Evolutionary conservation across 73 alveolate species (phyloP).

Genomic region (Blepharisma japonicum): DNA sequence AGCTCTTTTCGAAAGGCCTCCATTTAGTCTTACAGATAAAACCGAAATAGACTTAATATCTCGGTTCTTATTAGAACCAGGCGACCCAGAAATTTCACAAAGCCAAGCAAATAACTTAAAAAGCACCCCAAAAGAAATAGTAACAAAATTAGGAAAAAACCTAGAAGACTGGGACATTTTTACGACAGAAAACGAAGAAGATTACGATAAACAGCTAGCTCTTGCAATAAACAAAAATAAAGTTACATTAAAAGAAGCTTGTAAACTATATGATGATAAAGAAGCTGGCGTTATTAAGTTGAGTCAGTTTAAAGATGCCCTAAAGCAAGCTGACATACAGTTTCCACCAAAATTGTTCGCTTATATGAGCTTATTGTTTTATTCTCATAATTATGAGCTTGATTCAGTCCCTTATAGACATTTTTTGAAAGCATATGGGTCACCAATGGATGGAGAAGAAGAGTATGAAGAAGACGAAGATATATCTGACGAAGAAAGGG

Average conservation of each 20-base stretch:
- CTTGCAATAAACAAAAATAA: conserved; percentile 22
- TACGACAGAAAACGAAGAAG: conserved; percentile 27
- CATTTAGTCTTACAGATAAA: background rate
- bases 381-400: background rate
- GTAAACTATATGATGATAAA: conserved; percentile 3
- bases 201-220: conserved; percentile 26
- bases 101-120: conserved; percentile 4
- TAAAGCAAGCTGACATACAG: background rate
- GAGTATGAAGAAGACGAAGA: conserved; percentile 24
- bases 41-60: background rate
- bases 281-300: background rate
- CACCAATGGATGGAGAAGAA: conserved; percentile 3
- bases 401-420: conserved; percentile 23
- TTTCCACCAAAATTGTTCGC: background rate
- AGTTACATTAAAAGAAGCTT: background rate
- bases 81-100: background rate
- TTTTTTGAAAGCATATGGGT: conserved; percentile 31
- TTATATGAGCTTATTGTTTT: conserved; percentile 24
- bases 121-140: conserved; percentile 5
- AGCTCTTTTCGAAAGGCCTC: background rate
- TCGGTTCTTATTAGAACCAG: background rate
- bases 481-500: conserved; percentile 20
- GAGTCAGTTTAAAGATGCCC: background rate
- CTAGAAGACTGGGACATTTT: conserved; percentile 23
- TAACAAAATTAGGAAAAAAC: background rate